Evolutionary conservation across 2,329 filamentous ascomycete genomes (phyloP), one percentile per base, ranked within the genome.

Genomic region (Ascochyta lentis): DNA sequence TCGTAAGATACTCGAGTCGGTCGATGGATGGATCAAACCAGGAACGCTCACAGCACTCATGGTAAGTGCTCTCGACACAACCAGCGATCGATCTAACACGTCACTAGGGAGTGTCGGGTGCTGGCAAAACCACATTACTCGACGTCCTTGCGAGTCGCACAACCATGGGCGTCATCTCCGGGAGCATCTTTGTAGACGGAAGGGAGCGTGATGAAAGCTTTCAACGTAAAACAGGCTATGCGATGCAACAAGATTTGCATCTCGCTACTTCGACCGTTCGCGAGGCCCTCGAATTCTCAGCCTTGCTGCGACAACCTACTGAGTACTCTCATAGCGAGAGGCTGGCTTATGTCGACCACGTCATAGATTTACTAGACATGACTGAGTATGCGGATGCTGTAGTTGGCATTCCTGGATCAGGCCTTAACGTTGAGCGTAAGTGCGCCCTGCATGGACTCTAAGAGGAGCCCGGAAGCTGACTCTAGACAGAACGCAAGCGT

Each of bases 41-140:
- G 83, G 83, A 2, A 82, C 78, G 1, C 71, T 85, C 22, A 71
- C 69, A 1, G 67, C 69, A 5, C 60, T 72, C 0, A 72, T 73
- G 72, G 90, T 67, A 63, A 50, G 51, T 35, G 26, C 6, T 26
- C 9, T 1, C 23, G 13, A 19, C 4, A 13, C 37, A 22, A 60
- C 5, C 13, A 0, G 51, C 27, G 15, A n/a, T 16, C 13, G 2
- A 10, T 29, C 39, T 56, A 44, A 56, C 15, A 43, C 12, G 10
- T 13, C 15, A n/a, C 26, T 26, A 64, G 91, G 89, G 91, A 76
- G 90, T 92, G 7, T 91, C 89, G 26, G 92, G 92, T 59, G 92
- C 92, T 10, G 92, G 92, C 49, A 96, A 96, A 76, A 96, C 92
- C 0, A 96, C 92, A 0, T 83, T 96, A 24, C 80, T 96, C n/a